Base-by-base conservation (phyloP, 2,329 filamentous ascomycete genomes). In the Elsinoe fawcettii region DNA sequence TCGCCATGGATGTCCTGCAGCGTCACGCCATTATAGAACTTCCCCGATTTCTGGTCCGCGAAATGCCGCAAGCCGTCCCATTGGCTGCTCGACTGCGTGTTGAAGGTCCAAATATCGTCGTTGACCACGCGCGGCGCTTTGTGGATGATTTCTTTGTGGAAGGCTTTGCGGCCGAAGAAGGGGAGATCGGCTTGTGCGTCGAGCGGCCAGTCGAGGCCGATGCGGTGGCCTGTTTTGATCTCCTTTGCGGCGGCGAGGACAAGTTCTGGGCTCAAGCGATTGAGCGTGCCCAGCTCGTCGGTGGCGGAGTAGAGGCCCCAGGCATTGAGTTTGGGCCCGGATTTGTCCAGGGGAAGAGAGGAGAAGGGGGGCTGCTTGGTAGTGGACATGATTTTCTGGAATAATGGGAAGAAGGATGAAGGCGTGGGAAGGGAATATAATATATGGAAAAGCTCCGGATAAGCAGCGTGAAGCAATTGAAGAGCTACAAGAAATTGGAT, bases 161-260 rank as follows among this genome's bases (percentile, higher is more conserved):
- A 82, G 2, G 73, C 68, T 59, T 78, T 74, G 14, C 83, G 75
- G 58, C 74, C 72, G 67, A 85, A 83, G 66, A 82, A 80, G 16
- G 80, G 74, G 8, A 75, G 66, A 46, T 76, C 69, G 30, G 74
- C 67, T 66, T 81, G 77, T 9, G 78, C 77, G 67, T 81, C 74
- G 4, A 86, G 73, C 0, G 80, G 75, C 74, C 81, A 82, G 69
- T 86, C 82, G 18, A 85, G 74, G 1, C 79, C 82, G 54, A 85
- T 72, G 27, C 78, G 79, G 27, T 34, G 73, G 37, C 83, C 82
- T 5, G 78, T 80, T 60, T 73, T 70, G 60, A 85, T 82, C 66
- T 71, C 72, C 20, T 55, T 18, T 5, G 61, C 64, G 1, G 79
- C 77, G 34, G 74, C 71, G 9, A 74, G 73, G 18, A 83, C 79